Percentiles rank a stretch among this genome's conserved stretches.
Conservation (phyloP, 1,139 yeast species). For the Kodamaea alishanica region DNA sequence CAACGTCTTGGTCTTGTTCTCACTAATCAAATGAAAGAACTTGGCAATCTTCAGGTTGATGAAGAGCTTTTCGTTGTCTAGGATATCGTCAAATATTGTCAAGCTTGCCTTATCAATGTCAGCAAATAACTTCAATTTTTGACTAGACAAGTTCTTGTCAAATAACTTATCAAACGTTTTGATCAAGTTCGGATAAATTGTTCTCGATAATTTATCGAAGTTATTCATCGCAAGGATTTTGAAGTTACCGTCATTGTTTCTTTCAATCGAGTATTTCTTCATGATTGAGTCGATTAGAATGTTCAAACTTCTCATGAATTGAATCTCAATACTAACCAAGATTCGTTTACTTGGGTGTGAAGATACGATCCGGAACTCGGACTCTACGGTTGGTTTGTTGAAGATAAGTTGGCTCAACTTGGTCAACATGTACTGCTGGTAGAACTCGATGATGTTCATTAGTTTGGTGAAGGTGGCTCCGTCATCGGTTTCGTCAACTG, state of each 20-base stretch:
- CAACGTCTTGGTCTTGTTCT: conserved; percentile 9
- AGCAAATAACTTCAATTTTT: conserved; percentile 40
- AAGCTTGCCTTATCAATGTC: conserved; percentile 44
- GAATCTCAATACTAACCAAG: conserved; percentile 42
- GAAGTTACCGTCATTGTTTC: conserved; percentile 30
- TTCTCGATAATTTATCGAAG: conserved; percentile 36
- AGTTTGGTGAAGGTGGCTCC: conserved; percentile 33
- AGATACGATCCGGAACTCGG: conserved; percentile 15
- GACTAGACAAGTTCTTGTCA: conserved; percentile 35
- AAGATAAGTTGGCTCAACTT: conserved; percentile 30
- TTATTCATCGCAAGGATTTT: conserved; percentile 47
- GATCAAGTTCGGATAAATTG: conserved; percentile 33
- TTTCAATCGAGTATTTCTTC: conserved; percentile 40
- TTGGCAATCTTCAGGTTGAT: conserved; percentile 28
- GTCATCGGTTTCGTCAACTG: conserved; percentile 10
- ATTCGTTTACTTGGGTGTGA: conserved; percentile 44
- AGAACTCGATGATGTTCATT: conserved; percentile 41
- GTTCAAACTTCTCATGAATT: conserved; percentile 49
- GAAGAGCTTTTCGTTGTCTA: conserved; percentile 36
- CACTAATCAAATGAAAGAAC: conserved; percentile 21
- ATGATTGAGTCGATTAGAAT: conserved; percentile 48
- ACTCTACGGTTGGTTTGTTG: conserved; percentile 31
- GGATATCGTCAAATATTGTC: conserved; percentile 42
- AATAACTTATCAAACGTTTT: conserved; percentile 34
- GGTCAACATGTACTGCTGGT: conserved; percentile 34